A percentile compares a stretch with the other conserved stretches of the same genome.
phyloP scores from a whole-genome alignment of 352 stramenopile species.

The Pythium guiyangense region DNA sequence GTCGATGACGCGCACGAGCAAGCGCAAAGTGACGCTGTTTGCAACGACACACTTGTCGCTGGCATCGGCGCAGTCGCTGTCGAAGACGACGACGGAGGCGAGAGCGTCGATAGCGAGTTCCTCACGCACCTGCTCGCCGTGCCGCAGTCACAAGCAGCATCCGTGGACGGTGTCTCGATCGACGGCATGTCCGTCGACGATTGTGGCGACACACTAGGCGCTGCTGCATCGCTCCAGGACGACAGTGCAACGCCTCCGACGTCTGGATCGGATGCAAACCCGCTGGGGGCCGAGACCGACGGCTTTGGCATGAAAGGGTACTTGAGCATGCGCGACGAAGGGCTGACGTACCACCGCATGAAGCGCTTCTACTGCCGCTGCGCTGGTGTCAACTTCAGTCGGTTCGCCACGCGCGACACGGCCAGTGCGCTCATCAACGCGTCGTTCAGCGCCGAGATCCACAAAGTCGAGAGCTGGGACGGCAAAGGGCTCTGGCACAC shows the following conservation, averaged over 20 bases:
- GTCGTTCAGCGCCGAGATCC: slow-evolving; percentile 60
- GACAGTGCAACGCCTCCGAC: neutral
- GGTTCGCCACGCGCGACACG: slow-evolving; percentile 65
- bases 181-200: neutral
- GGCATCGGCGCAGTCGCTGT: too few relatives aligned
- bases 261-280: slow-evolving; percentile 5
- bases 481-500: slow-evolving; percentile 76
- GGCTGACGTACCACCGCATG: slow-evolving; percentile 83
- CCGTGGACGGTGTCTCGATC: neutral
- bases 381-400: slow-evolving; percentile 75
- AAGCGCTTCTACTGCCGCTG: slow-evolving; percentile 81
- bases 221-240: neutral
- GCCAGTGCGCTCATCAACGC: slow-evolving; percentile 55
- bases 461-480: slow-evolving; percentile 82
- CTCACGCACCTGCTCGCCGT: neutral
- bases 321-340: slow-evolving; percentile 78
- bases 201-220: neutral
- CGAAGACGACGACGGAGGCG: too few relatives aligned
- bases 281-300: slow-evolving; percentile 45
- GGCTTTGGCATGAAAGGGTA: slow-evolving; percentile 71
- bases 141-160: too few relatives aligned
- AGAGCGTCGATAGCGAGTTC: neutral
- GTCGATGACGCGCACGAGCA: too few relatives aligned
- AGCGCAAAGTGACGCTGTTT: too few relatives aligned
- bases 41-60: too few relatives aligned